phyloP scores from a whole-genome alignment of 129 eudicot genomes.

The Lactuca sativa region DNA sequence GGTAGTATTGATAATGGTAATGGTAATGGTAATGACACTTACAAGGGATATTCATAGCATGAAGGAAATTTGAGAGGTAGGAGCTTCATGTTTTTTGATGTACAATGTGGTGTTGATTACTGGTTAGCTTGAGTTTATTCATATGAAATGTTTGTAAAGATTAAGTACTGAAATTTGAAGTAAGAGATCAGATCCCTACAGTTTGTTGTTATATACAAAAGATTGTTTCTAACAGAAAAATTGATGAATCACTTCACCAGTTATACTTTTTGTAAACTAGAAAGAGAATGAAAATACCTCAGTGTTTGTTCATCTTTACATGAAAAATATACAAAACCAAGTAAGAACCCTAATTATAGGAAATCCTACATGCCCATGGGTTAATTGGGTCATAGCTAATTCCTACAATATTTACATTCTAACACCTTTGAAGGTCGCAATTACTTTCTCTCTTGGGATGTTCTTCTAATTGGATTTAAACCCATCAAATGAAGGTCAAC shows the following conservation, averaged over 20 bases:
- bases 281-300: too few relatives aligned
- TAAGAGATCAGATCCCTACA: constrained; percentile 13
- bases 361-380: too few relatives aligned
- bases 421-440: constrained; percentile 11
- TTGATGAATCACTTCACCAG: background rate
- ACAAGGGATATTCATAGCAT: constrained; percentile 35
- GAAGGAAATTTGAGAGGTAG: constrained; percentile 18
- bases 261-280: background rate
- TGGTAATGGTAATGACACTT: constrained; percentile 35
- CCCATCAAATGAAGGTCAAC: constrained; percentile 20
- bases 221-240: background rate
- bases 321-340: too few relatives aligned
- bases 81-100: constrained; percentile 20
- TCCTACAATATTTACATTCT: too few relatives aligned
- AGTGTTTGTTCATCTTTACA: too few relatives aligned
- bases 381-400: too few relatives aligned
- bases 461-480: constrained; percentile 8
- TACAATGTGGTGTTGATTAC: constrained; percentile 12
- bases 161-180: constrained; percentile 24
- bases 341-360: too few relatives aligned
- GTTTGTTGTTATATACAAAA: constrained; percentile 21
- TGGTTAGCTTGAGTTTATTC: constrained; percentile 12
- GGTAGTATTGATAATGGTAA: constrained; percentile 46
- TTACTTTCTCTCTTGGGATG: constrained; percentile 9
- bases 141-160: constrained; percentile 21